Conservation (phyloP, 2,329 filamentous ascomycete genomes). For the Cadophora malorum region DNA sequence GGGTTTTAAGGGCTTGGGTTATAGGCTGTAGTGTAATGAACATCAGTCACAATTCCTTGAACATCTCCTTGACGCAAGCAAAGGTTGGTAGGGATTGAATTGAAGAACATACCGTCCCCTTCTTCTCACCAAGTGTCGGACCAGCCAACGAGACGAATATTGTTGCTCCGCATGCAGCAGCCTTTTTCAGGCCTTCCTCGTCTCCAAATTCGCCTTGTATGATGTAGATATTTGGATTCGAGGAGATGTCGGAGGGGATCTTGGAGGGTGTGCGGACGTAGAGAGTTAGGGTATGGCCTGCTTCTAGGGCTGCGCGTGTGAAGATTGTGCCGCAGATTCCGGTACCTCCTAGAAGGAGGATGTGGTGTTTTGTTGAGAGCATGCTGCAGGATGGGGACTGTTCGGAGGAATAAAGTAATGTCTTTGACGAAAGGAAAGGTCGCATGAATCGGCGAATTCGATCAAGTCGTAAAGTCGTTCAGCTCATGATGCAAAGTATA, state of each 20-base stretch:
- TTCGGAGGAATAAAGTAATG: neutral
- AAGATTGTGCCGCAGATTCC: conserved; percentile 39
- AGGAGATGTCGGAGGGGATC: conserved; percentile 36
- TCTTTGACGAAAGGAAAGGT: neutral
- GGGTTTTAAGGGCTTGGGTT: conserved; percentile 34
- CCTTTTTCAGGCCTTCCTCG: conserved; percentile 35
- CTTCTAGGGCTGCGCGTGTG: conserved; percentile 36
- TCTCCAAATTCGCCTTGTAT: conserved; percentile 37
- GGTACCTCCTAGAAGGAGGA: conserved; percentile 38
- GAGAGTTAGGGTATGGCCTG: conserved; percentile 36
- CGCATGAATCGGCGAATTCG: neutral
- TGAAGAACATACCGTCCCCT: conserved; percentile 31
- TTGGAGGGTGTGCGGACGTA: conserved; percentile 40
- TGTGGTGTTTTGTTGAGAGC: conserved; percentile 29
- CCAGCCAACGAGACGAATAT: conserved; percentile 39
- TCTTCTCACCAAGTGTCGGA: conserved; percentile 33
- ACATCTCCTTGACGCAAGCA: neutral
- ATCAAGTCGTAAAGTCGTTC: neutral
- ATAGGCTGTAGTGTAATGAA: conserved; percentile 34
- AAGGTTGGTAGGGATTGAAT: neutral
- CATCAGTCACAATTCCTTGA: too few species aligned
- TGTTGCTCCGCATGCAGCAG: conserved; percentile 35
- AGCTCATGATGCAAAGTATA: conserved; percentile 4
- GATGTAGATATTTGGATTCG: conserved; percentile 31
- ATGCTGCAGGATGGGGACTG: too few species aligned